Percentiles rank a stretch among this genome's conserved stretches.
phyloP scores from a whole-genome alignment of 371 early-diverging fungal species.

The Actinomortierella wolfii region DNA sequence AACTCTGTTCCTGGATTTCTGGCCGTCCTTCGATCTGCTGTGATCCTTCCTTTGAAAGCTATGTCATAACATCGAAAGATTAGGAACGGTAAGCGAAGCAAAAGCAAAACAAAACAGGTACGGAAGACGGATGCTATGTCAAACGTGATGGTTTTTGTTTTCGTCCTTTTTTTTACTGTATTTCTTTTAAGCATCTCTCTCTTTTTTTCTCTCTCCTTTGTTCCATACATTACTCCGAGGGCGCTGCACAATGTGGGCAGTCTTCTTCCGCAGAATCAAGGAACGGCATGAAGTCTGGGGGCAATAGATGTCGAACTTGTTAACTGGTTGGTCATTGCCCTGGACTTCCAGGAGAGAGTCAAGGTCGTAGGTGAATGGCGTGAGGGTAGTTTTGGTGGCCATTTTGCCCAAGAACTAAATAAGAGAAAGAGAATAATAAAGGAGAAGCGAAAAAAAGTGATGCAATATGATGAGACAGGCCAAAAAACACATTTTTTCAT shows the following conservation, averaged over 20 bases:
- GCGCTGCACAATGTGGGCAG: conserved; percentile 27
- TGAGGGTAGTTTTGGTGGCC: too few species aligned
- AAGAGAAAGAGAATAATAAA: too few species aligned
- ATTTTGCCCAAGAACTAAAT: too few species aligned
- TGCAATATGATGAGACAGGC: neutral
- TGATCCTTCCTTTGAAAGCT: too few species aligned
- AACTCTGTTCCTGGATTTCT: too few species aligned
- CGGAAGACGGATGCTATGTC: conserved; percentile 11
- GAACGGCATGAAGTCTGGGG: conserved; percentile 38
- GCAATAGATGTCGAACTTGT: conserved; percentile 39
- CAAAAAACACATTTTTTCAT: neutral
- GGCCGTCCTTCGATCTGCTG: too few species aligned
- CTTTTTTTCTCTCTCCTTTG: too few species aligned
- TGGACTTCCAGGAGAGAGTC: too few species aligned
- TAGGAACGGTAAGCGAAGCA: too few species aligned
- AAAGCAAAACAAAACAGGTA: too few species aligned
- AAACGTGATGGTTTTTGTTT: neutral
- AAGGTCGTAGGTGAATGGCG: too few species aligned
- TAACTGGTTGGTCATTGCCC: conserved; percentile 3
- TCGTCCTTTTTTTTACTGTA: neutral
- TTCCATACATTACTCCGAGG: conserved; percentile 38
- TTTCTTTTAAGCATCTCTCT: neutral
- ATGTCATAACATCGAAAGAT: too few species aligned
- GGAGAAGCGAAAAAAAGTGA: neutral
- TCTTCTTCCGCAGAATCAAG: conserved; percentile 22